These are phyloP conservation scores for Scheffersomyces cryptocercus DNA, from an alignment of 1,139 yeast genomes.

Conservation along the genomic window DNA sequence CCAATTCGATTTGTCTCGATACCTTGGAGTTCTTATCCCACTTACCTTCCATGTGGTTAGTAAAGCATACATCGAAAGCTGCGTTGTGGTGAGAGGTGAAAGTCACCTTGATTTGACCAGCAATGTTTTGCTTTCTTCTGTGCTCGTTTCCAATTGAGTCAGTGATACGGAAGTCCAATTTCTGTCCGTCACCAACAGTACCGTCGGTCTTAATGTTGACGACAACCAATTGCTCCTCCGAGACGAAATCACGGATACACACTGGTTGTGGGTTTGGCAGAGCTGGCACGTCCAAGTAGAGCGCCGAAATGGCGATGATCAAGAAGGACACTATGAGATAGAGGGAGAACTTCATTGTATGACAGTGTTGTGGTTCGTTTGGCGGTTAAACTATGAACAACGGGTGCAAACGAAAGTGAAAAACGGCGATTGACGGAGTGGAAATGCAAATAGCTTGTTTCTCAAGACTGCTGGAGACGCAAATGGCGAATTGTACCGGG, in stretches of 20 bases:
- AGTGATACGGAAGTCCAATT: slow-evolving; percentile 58
- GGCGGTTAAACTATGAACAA: too few relatives aligned
- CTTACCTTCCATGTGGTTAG: slow-evolving; percentile 53
- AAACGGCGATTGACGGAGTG: too few relatives aligned
- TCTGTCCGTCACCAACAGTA: slow-evolving; percentile 80
- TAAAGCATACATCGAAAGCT: slow-evolving; percentile 89
- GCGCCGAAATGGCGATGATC: slow-evolving; percentile 26
- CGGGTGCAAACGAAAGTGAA: too few relatives aligned
- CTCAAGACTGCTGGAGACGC: too few relatives aligned
- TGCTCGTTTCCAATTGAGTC: slow-evolving; percentile 74
- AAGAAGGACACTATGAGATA: slow-evolving; percentile 11
- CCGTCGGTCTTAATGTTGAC: slow-evolving; percentile 78
- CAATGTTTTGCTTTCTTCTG: slow-evolving; percentile 63
- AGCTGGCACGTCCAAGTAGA: slow-evolving; percentile 45
- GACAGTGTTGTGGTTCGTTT: background rate
- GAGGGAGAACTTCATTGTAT: slow-evolving; percentile 10
- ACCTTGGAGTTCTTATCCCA: slow-evolving; percentile 22
- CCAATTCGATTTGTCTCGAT: slow-evolving; percentile 75
- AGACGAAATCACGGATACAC: slow-evolving; percentile 89
- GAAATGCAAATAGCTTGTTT: too few relatives aligned
- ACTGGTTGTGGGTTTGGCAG: slow-evolving; percentile 37
- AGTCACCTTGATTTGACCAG: slow-evolving; percentile 68
- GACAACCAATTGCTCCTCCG: slow-evolving; percentile 81
- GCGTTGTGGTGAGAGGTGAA: slow-evolving; percentile 84
- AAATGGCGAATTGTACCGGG: too few relatives aligned